Evolutionary conservation across 108 stramenopile genomes (phyloP).

Genomic region (Nannochloropsis salina): DNA sequence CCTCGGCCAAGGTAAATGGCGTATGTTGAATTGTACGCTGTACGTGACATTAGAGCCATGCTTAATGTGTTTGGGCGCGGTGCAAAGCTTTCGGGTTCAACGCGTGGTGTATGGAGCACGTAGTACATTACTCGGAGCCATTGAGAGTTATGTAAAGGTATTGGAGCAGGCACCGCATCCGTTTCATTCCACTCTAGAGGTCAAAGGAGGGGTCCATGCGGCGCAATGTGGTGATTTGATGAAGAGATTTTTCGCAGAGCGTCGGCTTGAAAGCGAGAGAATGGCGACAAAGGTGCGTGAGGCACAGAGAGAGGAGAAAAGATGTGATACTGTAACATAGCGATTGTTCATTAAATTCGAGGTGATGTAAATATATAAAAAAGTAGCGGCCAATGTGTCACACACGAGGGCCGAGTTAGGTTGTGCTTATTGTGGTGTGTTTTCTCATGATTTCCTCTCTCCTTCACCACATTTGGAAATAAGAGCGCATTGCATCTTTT

Average conservation of each 20-base stretch:
- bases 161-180: constrained; percentile 67
- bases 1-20: constrained; percentile 59
- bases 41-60: constrained; percentile 81
- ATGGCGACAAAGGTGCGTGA: background rate
- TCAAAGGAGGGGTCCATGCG: constrained; percentile 58
- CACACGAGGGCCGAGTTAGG: too few relatives aligned
- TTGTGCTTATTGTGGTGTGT: too few relatives aligned
- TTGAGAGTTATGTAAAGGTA: constrained; percentile 62
- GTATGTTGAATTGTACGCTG: constrained; percentile 64
- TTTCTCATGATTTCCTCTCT: too few relatives aligned
- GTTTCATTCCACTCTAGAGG: constrained; percentile 62
- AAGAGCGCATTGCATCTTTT: too few relatives aligned
- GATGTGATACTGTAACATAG: too few relatives aligned
- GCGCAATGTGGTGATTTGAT: constrained; percentile 63
- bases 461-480: too few relatives aligned
- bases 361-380: too few relatives aligned
- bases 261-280: background rate
- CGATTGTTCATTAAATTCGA: too few relatives aligned
- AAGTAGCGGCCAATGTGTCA: too few relatives aligned
- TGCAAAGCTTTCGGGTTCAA: constrained; percentile 70
- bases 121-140: constrained; percentile 69
- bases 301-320: background rate
- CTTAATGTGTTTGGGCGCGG: constrained; percentile 72
- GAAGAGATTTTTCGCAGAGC: constrained; percentile 61
- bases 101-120: constrained; percentile 71